These are phyloP conservation scores for Hortiboletus flavorubellus DNA, from an alignment of 768 basidiomycete genomes.

Conservation along the genomic window DNA sequence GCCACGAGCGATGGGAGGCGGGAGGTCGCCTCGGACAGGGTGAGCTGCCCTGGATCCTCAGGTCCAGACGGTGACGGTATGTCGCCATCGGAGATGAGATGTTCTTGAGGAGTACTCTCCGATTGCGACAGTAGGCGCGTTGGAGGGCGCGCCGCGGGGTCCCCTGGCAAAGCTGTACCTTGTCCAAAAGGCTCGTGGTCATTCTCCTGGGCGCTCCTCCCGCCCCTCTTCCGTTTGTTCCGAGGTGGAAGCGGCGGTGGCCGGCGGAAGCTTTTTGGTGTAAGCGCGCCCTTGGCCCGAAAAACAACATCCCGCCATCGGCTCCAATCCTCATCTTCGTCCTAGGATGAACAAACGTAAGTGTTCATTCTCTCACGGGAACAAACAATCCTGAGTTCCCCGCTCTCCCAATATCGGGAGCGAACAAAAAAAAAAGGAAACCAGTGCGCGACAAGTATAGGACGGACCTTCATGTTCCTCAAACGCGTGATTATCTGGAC, in stretches of 20 bases:
- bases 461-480: slow-evolving; percentile 74
- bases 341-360: slow-evolving; percentile 39
- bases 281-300: slow-evolving; percentile 62
- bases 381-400: slow-evolving; percentile 1
- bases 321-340: slow-evolving; percentile 86
- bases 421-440: background rate
- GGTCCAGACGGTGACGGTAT: background rate
- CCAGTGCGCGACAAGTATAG: background rate
- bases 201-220: slow-evolving; percentile 25
- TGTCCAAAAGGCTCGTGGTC: background rate
- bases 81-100: background rate
- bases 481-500: slow-evolving; percentile 74
- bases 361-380: background rate
- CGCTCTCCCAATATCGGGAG: background rate
- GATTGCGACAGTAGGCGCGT: background rate
- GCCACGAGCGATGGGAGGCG: slow-evolving; percentile 28
- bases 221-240: slow-evolving; percentile 58
- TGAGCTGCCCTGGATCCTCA: slow-evolving; percentile 25
- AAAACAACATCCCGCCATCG: slow-evolving; percentile 86
- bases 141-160: background rate
- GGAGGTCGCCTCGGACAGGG: slow-evolving; percentile 48
- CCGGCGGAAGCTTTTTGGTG: slow-evolving; percentile 28
- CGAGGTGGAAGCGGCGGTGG: slow-evolving; percentile 51
- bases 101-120: background rate
- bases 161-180: background rate